Conservation (phyloP, 805 yeast species). For the Helenozyma baotianmanensis region DNA sequence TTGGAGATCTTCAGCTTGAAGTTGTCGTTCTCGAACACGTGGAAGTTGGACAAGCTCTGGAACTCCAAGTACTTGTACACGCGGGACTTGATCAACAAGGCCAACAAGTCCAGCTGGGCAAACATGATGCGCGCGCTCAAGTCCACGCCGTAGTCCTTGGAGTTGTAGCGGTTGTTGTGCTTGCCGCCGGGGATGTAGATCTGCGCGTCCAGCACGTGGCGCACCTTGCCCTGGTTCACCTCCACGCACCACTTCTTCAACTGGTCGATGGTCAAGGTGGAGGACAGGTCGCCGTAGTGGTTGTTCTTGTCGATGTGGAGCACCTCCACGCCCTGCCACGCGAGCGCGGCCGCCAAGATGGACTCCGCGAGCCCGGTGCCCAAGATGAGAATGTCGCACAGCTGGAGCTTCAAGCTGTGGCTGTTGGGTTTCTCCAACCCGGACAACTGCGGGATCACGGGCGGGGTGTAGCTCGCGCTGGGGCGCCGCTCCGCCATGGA, state of each 20-base stretch:
- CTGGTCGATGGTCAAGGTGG: conserved; percentile 85
- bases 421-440: conserved; percentile 71
- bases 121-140: conserved; percentile 82
- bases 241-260: conserved; percentile 74
- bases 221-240: conserved; percentile 48
- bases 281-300: conserved; percentile 84
- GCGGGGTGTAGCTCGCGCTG: conserved; percentile 40
- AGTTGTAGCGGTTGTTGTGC: conserved; percentile 48
- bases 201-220: conserved; percentile 64
- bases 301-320: conserved; percentile 81
- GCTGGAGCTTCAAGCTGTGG: conserved; percentile 58
- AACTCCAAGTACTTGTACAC: conserved; percentile 91
- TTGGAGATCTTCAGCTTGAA: conserved; percentile 77
- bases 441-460: conserved; percentile 64
- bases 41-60: conserved; percentile 82
- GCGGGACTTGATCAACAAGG: conserved; percentile 73
- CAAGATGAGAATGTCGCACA: conserved; percentile 80
- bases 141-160: conserved; percentile 83
- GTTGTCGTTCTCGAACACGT: conserved; percentile 87
- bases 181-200: conserved; percentile 65
- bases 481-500: conserved; percentile 69
- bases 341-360: conserved; percentile 85
- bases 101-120: conserved; percentile 82
- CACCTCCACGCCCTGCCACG: conserved; percentile 98
- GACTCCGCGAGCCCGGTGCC: conserved; percentile 93